Base-by-base conservation (phyloP, 2,329 filamentous ascomycete species). In the Exophiala bonariae region DNA sequence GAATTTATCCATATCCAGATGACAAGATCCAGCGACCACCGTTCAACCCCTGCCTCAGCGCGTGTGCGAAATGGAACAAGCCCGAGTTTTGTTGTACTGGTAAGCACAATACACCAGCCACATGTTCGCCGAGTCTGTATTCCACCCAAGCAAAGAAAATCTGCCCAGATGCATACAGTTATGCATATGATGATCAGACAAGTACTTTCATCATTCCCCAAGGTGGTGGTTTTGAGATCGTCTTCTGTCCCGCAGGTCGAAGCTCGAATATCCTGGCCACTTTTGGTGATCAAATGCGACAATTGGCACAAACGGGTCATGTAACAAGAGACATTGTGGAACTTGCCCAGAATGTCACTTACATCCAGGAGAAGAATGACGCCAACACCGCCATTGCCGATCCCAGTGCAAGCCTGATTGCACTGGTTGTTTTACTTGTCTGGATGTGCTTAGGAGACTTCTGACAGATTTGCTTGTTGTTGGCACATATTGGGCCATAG, bases 161-260 rank as follows among this genome's bases (percentile, higher is more conserved):
- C 10, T 95, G 89, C 63, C 88, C 89, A 1, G 89, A 95, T 67
- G 88, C 88, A 2, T 95, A 93, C 69, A 89, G 85, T 61, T 95
- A 80, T 64, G 74, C 78, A n/a, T 80, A 78, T 54, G 78, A 81
- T 56, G 78, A 81, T 54, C 71, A 78, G 55, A 73, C 69, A 9
- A 79, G 76, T 17, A 80, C 78, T 1, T 81, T 81, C 63, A 78
- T 80, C 58, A 75, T 79, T 26, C 75, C 75, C 3, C 67, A 71
- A 26, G 87, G 88, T 14, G 86, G 85, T 17, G 87, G 87, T 0
- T 93, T 87, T 74, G 82, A 91, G 64, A 77, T 93, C 11, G 77
- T 86, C 8, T 88, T 93, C 65, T 93, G 89, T 64, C 89, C 89
- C 4, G 52, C 52, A 2, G 66, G 66, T 3, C 53, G 64, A 5